A percentile compares a stretch with the other conserved stretches of the same genome.
These are phyloP conservation scores for Elongisporangium senticosum DNA, from an alignment of 352 stramenopile species.

Conservation along the genomic window DNA sequence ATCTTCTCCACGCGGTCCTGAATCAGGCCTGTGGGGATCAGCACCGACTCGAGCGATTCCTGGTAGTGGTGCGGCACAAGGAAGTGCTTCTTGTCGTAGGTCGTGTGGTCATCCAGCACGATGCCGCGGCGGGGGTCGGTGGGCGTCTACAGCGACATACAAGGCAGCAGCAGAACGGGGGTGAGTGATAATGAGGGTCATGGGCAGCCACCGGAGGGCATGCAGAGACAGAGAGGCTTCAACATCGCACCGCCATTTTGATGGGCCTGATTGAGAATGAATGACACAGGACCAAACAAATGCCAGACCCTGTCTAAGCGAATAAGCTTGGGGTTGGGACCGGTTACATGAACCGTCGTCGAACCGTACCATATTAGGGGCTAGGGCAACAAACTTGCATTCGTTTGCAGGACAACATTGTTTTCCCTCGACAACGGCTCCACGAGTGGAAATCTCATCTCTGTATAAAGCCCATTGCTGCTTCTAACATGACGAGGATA, in stretches of 20 bases:
- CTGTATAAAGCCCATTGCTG: no score
- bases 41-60: conserved; percentile 71
- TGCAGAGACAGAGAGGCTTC: neutral
- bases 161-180: no score
- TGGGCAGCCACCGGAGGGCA: no score
- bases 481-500: no score
- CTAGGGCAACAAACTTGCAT: no score
- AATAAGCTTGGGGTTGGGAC: neutral
- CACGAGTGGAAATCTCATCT: no score
- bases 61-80: conserved; percentile 80
- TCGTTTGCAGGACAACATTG: no score
- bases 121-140: conserved; percentile 42
- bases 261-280: neutral
- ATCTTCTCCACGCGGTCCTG: conserved; percentile 90
- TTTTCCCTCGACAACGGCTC: no score
- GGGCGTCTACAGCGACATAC: neutral
- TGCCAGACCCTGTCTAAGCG: neutral
- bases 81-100: conserved; percentile 73
- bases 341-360: neutral
- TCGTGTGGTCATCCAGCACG: conserved; percentile 50
- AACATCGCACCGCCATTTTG: neutral
- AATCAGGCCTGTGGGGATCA: conserved; percentile 90
- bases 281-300: neutral
- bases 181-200: neutral
- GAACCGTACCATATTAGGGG: neutral